Conservation (phyloP, 75 land plant species). For the Sequoiadendron giganteum region DNA sequence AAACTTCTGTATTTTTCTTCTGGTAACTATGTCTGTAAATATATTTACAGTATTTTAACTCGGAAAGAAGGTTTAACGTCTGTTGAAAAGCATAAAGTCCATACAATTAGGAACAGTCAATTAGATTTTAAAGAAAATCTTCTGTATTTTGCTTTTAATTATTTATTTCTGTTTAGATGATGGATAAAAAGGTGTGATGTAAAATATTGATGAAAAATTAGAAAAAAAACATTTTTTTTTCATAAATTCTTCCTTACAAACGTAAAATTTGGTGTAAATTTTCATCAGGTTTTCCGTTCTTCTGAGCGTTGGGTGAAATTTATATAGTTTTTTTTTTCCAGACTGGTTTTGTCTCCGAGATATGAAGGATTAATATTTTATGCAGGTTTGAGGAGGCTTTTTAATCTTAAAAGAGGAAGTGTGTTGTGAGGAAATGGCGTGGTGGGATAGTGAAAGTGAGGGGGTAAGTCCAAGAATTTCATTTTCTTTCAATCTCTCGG, state of each 20-base stretch:
- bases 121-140: too few species aligned
- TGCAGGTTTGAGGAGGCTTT: neutral
- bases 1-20: too few species aligned
- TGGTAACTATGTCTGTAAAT: too few species aligned
- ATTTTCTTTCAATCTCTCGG: neutral
- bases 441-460: neutral
- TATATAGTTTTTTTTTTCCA: neutral
- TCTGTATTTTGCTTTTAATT: too few species aligned
- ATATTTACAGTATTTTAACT: neutral
- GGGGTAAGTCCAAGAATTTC: conserved; percentile 10
- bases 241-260: too few species aligned
- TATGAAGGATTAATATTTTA: neutral
- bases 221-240: too few species aligned
- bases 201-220: too few species aligned
- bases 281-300: neutral
- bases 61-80: neutral
- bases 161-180: too few species aligned
- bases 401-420: neutral
- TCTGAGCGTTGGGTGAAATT: neutral
- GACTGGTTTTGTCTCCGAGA: neutral
- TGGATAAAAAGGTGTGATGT: too few species aligned
- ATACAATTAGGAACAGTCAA: too few species aligned
- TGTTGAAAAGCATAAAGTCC: neutral
- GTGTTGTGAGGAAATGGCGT: neutral
- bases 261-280: neutral